Percentiles rank a stretch among this genome's conserved stretches.
Evolutionary conservation across 345 rosid species (phyloP).

Genomic region (Erucastrum elatum): DNA sequence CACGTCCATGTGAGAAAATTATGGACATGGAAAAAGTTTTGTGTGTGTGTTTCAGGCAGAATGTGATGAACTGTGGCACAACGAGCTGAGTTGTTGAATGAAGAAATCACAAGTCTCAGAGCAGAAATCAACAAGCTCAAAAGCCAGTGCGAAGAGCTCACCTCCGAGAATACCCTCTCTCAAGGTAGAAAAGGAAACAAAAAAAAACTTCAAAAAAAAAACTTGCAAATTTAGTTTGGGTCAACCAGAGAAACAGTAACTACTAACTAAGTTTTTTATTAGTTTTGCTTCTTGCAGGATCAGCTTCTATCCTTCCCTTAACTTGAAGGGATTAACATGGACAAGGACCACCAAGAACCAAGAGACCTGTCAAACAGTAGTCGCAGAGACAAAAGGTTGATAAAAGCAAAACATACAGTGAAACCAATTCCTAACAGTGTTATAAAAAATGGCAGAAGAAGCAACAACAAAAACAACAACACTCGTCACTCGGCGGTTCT

Average conservation of each 20-base stretch:
- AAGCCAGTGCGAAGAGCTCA: slow-evolving; percentile 78
- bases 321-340: slow-evolving; percentile 52
- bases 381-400: slow-evolving; percentile 43
- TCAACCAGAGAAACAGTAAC: not conserved
- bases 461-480: slow-evolving; percentile 12
- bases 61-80: slow-evolving; percentile 95
- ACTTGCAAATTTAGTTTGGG: not conserved
- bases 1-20: slow-evolving; percentile 24
- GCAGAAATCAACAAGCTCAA: slow-evolving; percentile 78
- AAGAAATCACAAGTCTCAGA: slow-evolving; percentile 79
- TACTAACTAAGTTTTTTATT: not conserved
- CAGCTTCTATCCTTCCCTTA: slow-evolving; percentile 62
- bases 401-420: slow-evolving; percentile 11
- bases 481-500: slow-evolving; percentile 8
- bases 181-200: slow-evolving; percentile 51
- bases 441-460: slow-evolving; percentile 22
- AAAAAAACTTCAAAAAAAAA: too few species aligned
- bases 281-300: slow-evolving; percentile 53
- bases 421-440: slow-evolving; percentile 33
- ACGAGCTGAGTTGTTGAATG: slow-evolving; percentile 77
- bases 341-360: slow-evolving; percentile 49
- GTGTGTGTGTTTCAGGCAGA: slow-evolving; percentile 70
- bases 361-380: slow-evolving; percentile 39
- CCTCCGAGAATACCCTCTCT: slow-evolving; percentile 71
- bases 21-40: slow-evolving; percentile 14